These are phyloP conservation scores for Nakataea oryzae DNA, from an alignment of 2,329 filamentous ascomycete species.

Conservation along the genomic window DNA sequence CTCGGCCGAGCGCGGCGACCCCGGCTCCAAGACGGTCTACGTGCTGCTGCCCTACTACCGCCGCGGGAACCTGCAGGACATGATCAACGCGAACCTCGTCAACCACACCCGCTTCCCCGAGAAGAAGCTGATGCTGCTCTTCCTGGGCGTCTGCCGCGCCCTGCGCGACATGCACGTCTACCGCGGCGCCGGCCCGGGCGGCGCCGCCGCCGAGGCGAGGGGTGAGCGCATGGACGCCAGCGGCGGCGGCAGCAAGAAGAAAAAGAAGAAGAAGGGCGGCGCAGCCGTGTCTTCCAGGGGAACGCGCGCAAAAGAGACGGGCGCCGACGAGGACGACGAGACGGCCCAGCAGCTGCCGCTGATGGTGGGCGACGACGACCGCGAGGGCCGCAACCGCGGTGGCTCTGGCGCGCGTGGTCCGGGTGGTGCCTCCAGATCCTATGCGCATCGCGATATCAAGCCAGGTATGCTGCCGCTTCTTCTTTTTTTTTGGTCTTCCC, in stretches of 20 bases:
- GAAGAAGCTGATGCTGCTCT: conserved; percentile 75
- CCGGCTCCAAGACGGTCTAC: conserved; percentile 84
- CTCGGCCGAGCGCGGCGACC: conserved; percentile 53
- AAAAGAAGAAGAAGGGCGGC: conserved; percentile 19
- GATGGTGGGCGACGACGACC: conserved; percentile 67
- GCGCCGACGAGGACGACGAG: conserved; percentile 54
- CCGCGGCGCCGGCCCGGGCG: conserved; percentile 31
- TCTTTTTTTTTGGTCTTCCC: background rate
- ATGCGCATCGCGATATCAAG: conserved; percentile 95
- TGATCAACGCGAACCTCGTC: conserved; percentile 97
- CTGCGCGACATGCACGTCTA: conserved; percentile 90
- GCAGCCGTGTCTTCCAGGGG: conserved; percentile 15
- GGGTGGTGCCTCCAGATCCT: conserved; percentile 30
- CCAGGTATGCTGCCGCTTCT: conserved; percentile 52
- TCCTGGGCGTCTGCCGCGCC: conserved; percentile 83
- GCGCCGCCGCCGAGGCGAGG: conserved; percentile 10
- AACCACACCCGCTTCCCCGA: conserved; percentile 90
- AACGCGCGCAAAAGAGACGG: conserved; percentile 23
- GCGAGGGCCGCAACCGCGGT: conserved; percentile 52
- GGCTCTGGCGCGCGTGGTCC: conserved; percentile 48
- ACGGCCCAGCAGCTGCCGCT: conserved; percentile 70
- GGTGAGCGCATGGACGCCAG: conserved; percentile 38
- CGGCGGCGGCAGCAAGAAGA: conserved; percentile 17
- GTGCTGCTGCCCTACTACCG: conserved; percentile 93
- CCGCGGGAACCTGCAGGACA: conserved; percentile 90